Evolutionary conservation across 306 rosid genomes (phyloP), one percentile per base, ranked within the genome.

Genomic region (Quercus agrifolia): DNA sequence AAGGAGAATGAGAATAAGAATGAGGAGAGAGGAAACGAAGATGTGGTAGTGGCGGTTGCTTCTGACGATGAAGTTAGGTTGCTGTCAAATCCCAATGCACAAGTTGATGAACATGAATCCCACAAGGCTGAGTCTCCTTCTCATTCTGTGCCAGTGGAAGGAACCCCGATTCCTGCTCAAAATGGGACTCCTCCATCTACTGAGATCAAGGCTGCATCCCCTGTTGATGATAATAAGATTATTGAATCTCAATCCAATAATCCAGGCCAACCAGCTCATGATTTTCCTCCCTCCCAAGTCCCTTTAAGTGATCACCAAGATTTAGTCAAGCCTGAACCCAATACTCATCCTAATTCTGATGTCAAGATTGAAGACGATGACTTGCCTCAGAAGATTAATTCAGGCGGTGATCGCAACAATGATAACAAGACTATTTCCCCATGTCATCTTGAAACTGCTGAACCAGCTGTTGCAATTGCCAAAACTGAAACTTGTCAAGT

Each of bases 401-500:
- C 52, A 28, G 81, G 64, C 5, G 69, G 72, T 69, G 71, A 82
- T 78, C 74, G 70, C 76, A 68, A 59, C 73, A 46, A 58, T 77
- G 78, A 74, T 73, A 67, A 61, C 72, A 58, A 61, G 56, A 21
- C 23, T 41, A 25, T 27, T 49, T 71, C 79, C 73, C 71, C 77
- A 52, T 51, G 75, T 84, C 83, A 38, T 79, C 71, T 71, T 41
- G 46, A 9, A 8, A 41, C 46, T 41, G 46, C 46, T 61, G 82
- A 74, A 71, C 78, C 79, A 15, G 58, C 79, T 49, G 33, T 23
- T 74, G 86, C 76, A 30, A 25, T 68, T 27, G 84, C 85, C 85
- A 93, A 86, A 85, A 72, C 79, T 79, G 91, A 85, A 82, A 84
- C 79, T 81, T 59, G 79, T 86, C 86, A 79, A 77, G 71, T 79